A percentile compares a stretch with the other conserved stretches of the same genome.
Conservation (phyloP, 2,329 filamentous ascomycete species). For the Penicillium sp. region DNA sequence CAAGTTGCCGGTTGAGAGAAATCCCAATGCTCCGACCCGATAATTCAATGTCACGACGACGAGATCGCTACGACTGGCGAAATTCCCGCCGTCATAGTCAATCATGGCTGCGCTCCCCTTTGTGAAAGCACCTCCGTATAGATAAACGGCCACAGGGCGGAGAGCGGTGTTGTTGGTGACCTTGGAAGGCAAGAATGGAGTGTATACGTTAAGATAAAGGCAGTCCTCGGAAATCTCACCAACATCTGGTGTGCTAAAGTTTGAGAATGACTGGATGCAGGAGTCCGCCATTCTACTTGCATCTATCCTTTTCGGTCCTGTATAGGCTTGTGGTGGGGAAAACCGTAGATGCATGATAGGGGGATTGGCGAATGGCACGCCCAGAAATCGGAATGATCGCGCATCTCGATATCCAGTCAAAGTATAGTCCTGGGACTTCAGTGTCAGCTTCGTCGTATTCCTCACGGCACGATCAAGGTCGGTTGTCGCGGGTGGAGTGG, state of each 20-base stretch:
- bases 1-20: conserved; percentile 37
- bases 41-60: conserved; percentile 40
- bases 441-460: conserved; percentile 20
- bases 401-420: conserved; percentile 30
- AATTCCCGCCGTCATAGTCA: conserved; percentile 37
- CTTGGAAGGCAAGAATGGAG: conserved; percentile 28
- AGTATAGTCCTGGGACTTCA: conserved; percentile 17
- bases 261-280: conserved; percentile 24
- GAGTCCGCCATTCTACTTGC: conserved; percentile 24
- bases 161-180: conserved; percentile 10
- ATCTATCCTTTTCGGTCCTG: conserved; percentile 30
- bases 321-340: conserved; percentile 34
- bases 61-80: conserved; percentile 39
- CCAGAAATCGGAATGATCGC: conserved; percentile 42
- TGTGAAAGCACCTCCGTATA: conserved; percentile 36
- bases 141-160: conserved; percentile 32
- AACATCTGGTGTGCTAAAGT: conserved; percentile 10
- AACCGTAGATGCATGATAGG: conserved; percentile 47
- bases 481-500: conserved; percentile 21
- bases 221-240: conserved; percentile 35
- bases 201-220: conserved; percentile 38
- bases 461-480: conserved; percentile 16
- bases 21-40: conserved; percentile 34
- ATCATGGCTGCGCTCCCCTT: conserved; percentile 28
- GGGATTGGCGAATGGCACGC: conserved; percentile 50